Conservation (phyloP, 208 protist species). For the Acanthamoeba triangularis region DNA sequence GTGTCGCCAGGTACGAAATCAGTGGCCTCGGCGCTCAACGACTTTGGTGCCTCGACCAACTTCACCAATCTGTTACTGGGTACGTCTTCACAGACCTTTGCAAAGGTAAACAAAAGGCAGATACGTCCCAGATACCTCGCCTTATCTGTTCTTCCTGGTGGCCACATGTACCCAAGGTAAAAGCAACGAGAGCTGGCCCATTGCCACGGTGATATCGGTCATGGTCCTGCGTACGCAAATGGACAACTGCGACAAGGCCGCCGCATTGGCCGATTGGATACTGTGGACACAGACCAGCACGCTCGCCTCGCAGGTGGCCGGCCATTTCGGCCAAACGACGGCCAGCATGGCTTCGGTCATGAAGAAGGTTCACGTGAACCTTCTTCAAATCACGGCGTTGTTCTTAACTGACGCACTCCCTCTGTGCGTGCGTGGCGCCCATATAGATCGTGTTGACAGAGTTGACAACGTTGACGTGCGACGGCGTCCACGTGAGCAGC, state of each 20-base stretch:
- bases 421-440: background rate
- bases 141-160: too few relatives aligned
- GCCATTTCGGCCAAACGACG: background rate
- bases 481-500: background rate
- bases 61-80: background rate
- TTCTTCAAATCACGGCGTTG: background rate
- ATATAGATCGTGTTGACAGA: background rate
- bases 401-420: background rate
- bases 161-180: background rate
- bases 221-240: background rate
- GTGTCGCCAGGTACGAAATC: background rate
- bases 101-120: background rate
- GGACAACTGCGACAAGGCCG: background rate
- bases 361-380: background rate
- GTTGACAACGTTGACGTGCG: background rate
- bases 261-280: background rate
- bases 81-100: background rate
- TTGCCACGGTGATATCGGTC: background rate
- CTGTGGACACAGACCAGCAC: background rate
- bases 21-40: background rate
- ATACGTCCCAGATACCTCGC: too few relatives aligned
- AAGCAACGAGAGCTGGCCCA: background rate
- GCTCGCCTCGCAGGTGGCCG: background rate
- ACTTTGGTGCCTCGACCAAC: background rate
- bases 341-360: background rate